Percentiles rank a stretch among this genome's conserved stretches.
Conservation (phyloP, 345 rosid species). For the Anastatica hierochuntica region DNA sequence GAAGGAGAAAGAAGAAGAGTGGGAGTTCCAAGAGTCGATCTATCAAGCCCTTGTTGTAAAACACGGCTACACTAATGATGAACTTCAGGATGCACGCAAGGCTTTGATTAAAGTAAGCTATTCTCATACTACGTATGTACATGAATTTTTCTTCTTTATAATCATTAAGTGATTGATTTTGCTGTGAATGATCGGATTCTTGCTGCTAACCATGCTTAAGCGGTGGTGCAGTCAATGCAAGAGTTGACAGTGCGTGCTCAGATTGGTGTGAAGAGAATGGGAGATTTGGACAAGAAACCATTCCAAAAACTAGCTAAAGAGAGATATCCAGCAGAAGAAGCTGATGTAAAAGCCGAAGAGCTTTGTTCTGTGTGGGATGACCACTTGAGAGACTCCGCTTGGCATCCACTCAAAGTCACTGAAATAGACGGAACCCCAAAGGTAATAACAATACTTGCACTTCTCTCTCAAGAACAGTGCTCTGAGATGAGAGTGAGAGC, state of each 20-base stretch:
- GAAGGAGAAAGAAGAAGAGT: constrained; percentile 48
- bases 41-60: constrained; percentile 27
- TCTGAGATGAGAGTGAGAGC: background rate
- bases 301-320: constrained; percentile 17
- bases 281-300: constrained; percentile 17
- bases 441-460: constrained; percentile 7
- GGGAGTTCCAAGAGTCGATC: constrained; percentile 29
- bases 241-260: constrained; percentile 1
- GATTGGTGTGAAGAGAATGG: constrained; percentile 25
- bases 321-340: constrained; percentile 18
- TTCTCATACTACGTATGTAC: too few species aligned
- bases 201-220: background rate
- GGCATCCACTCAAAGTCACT: constrained; percentile 24
- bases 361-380: constrained; percentile 23
- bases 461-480: background rate
- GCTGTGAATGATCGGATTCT: background rate
- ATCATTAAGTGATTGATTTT: too few species aligned
- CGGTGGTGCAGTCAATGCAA: constrained; percentile 16
- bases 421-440: background rate
- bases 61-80: constrained; percentile 21
- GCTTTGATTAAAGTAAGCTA: constrained; percentile 22
- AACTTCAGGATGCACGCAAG: constrained; percentile 33
- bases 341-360: background rate
- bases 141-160: constrained; percentile 28
- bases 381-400: constrained; percentile 24